phyloP scores from a whole-genome alignment of 495 filamentous ascomycete species.

The Podospora appendiculata region DNA sequence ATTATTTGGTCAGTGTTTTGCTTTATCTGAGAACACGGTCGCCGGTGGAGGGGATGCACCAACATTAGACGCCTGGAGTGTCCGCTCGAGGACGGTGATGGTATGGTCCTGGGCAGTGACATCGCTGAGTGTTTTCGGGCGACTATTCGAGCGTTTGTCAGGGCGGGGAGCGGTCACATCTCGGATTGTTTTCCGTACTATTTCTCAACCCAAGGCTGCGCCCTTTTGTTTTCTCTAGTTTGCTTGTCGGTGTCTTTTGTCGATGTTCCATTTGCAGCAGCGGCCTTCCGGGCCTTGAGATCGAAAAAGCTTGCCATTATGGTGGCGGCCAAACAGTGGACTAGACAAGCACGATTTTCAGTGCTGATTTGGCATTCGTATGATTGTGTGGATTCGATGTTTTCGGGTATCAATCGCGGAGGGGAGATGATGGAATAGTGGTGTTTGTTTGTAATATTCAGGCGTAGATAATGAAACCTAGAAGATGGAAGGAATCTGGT shows the following conservation, averaged over 20 bases:
- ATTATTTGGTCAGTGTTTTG: constrained; percentile 1
- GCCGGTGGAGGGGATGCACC: constrained; percentile 5
- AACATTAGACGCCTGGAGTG: constrained; percentile 89
- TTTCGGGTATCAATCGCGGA: too few species aligned
- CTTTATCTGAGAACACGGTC: background rate
- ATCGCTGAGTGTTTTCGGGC: constrained; percentile 87
- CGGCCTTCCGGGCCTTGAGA: constrained; percentile 83
- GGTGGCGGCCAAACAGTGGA: background rate
- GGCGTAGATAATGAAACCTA: too few species aligned
- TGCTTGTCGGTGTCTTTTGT: constrained; percentile 42
- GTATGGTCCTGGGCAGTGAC: constrained; percentile 98
- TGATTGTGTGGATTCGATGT: too few species aligned
- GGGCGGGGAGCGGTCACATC: background rate
- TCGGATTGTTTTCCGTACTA: constrained; percentile 54
- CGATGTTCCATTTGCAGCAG: constrained; percentile 50
- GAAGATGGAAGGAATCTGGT: too few species aligned
- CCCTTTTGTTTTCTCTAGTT: constrained; percentile 54
- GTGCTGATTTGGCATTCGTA: too few species aligned
- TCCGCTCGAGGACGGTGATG: constrained; percentile 82
- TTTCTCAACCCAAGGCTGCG: constrained; percentile 99
- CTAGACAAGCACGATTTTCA: background rate
- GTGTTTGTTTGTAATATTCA: too few species aligned
- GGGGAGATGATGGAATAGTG: too few species aligned
- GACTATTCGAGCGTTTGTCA: constrained; percentile 45
- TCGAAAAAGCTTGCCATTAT: constrained; percentile 84